A percentile compares a stretch with the other conserved stretches of the same genome.
phyloP scores from a whole-genome alignment of 306 rosid genomes.

The Dryas alaskensis region DNA sequence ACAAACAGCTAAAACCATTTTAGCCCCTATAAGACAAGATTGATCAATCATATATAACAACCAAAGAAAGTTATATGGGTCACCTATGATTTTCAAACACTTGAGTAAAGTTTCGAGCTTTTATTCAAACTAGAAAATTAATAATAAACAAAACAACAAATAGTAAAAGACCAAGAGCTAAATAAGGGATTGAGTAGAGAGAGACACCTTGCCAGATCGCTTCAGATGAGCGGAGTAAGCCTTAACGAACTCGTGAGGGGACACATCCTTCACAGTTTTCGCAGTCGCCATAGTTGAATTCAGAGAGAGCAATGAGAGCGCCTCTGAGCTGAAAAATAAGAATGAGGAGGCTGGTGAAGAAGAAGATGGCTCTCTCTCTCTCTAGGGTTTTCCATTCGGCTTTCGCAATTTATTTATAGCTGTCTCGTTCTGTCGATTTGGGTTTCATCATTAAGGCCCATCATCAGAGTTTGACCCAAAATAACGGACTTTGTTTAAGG shows the following conservation, averaged over 20 bases:
- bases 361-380: conserved; percentile 2
- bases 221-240: conserved; percentile 54
- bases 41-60: neutral
- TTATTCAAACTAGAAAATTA: neutral
- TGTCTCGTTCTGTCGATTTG: neutral
- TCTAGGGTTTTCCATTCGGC: conserved; percentile 21
- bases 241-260: conserved; percentile 56
- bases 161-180: neutral
- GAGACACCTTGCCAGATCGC: conserved; percentile 49
- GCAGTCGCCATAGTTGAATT: conserved; percentile 43
- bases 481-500: neutral
- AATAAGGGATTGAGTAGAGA: neutral
- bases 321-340: neutral
- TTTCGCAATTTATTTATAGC: conserved; percentile 2
- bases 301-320: conserved; percentile 14
- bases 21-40: neutral
- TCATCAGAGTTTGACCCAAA: neutral
- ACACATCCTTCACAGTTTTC: conserved; percentile 51
- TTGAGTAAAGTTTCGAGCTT: neutral
- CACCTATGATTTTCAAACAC: neutral
- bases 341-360: conserved; percentile 13
- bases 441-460: neutral
- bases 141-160: neutral
- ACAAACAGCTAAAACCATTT: neutral
- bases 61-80: neutral